phyloP scores from a whole-genome alignment of 2,329 filamentous ascomycete genomes.

The Trichocomaceae sp. region DNA sequence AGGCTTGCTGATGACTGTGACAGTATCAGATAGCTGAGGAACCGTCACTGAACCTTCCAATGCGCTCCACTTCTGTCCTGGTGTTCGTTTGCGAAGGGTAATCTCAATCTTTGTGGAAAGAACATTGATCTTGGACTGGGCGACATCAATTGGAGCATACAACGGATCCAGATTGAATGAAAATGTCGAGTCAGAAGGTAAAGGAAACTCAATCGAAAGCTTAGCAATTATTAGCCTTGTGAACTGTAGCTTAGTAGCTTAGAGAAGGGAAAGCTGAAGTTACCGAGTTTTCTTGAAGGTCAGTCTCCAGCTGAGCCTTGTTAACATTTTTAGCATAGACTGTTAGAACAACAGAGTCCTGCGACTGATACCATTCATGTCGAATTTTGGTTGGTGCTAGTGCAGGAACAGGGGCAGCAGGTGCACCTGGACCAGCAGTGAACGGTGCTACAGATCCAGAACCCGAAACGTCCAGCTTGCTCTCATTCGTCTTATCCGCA shows the following conservation, averaged over 20 bases:
- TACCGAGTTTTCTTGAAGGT: conserved; percentile 46
- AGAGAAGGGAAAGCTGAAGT: conserved; percentile 18
- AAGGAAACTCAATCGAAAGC: conserved; percentile 55
- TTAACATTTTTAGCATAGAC: conserved; percentile 45
- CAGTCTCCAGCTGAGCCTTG: conserved; percentile 46
- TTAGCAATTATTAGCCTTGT: conserved; percentile 21
- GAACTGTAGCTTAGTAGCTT: background rate
- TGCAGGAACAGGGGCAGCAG: conserved; percentile 7
- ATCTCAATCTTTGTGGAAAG: conserved; percentile 77
- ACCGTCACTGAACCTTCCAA: conserved; percentile 45
- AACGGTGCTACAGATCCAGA: conserved; percentile 7
- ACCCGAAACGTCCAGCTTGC: conserved; percentile 5
- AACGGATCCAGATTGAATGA: conserved; percentile 61
- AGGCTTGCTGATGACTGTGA: background rate
- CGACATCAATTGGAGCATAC: conserved; percentile 57
- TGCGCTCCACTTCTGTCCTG: conserved; percentile 61
- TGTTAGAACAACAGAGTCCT: conserved; percentile 55
- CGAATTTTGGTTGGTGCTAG: conserved; percentile 53
- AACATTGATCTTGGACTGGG: conserved; percentile 56
- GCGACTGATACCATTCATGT: conserved; percentile 63
- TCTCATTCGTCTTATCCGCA: conserved; percentile 7
- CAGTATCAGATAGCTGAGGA: conserved; percentile 18
- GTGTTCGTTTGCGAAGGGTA: conserved; percentile 58
- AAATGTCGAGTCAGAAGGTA: conserved; percentile 48
- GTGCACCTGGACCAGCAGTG: conserved; percentile 11